These are phyloP conservation scores for Cadophora sp. DNA, from an alignment of 2,329 filamentous ascomycete genomes.

Conservation along the genomic window DNA sequence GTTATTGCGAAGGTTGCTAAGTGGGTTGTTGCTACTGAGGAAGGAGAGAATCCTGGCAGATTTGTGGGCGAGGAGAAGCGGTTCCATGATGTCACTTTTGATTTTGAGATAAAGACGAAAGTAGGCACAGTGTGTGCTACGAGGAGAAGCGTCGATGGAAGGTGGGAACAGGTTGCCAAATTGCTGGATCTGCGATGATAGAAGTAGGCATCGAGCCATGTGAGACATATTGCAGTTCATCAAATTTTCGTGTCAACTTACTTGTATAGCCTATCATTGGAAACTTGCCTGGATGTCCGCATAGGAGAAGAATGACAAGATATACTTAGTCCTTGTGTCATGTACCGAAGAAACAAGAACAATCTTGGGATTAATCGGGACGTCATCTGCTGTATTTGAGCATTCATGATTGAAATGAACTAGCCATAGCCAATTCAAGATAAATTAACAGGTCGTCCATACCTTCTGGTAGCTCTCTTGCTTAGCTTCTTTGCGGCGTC, in stretches of 20 bases:
- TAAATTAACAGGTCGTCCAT: too few relatives aligned
- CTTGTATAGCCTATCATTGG: background rate
- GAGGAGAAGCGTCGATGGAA: constrained; percentile 5
- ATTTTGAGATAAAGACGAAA: constrained; percentile 18
- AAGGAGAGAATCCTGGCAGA: background rate
- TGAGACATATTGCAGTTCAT: background rate
- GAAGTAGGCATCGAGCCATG: background rate
- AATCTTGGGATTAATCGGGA: too few relatives aligned
- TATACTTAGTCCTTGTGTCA: too few relatives aligned
- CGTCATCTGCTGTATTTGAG: too few relatives aligned
- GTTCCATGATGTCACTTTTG: constrained; percentile 21
- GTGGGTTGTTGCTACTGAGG: constrained; percentile 19
- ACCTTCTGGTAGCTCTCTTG: too few relatives aligned
- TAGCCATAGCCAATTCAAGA: too few relatives aligned
- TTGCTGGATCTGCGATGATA: background rate
- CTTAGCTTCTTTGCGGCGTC: too few relatives aligned
- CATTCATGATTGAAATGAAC: too few relatives aligned
- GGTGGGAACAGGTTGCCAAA: background rate
- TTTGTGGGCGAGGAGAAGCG: constrained; percentile 12
- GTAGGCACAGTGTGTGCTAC: constrained; percentile 11
- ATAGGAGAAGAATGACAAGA: too few relatives aligned
- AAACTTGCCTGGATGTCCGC: too few relatives aligned
- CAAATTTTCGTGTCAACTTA: background rate
- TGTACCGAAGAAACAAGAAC: too few relatives aligned
- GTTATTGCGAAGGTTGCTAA: constrained; percentile 14